Conservation (phyloP, 2,329 filamentous ascomycete species). For the Colletotrichum liaoningense region DNA sequence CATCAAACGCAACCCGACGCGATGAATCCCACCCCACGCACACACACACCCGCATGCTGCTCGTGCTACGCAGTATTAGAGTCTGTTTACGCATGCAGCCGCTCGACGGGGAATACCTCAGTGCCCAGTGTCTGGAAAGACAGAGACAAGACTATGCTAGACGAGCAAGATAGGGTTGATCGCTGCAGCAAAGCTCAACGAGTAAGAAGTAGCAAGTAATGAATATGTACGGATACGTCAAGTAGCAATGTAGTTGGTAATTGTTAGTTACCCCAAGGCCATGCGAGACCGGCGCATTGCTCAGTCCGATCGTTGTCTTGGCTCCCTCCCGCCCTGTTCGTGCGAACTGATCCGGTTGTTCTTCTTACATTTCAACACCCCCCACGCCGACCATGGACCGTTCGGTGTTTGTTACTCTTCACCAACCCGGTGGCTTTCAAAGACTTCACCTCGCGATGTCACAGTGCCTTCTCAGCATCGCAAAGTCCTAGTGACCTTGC, state of each 20-base stretch:
- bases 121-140: neutral
- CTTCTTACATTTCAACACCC: neutral
- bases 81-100: neutral
- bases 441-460: neutral
- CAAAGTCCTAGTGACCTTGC: neutral
- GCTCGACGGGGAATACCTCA: neutral
- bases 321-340: neutral
- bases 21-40: slow-evolving; percentile 22
- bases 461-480: neutral
- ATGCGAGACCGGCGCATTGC: slow-evolving; percentile 10
- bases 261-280: neutral
- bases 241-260: neutral
- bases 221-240: neutral
- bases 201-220: neutral
- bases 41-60: slow-evolving; percentile 11
- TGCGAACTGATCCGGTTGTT: neutral
- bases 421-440: neutral
- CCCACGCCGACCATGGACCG: neutral
- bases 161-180: slow-evolving; percentile 9
- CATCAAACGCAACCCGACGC: slow-evolving; percentile 21
- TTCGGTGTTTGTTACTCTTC: no score
- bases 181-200: neutral
- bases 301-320: slow-evolving; percentile 9
- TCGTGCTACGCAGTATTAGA: neutral
- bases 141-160: neutral